These are phyloP conservation scores for Tolypocladium guangdongense DNA, from an alignment of 2,329 filamentous ascomycete species.

Conservation along the genomic window DNA sequence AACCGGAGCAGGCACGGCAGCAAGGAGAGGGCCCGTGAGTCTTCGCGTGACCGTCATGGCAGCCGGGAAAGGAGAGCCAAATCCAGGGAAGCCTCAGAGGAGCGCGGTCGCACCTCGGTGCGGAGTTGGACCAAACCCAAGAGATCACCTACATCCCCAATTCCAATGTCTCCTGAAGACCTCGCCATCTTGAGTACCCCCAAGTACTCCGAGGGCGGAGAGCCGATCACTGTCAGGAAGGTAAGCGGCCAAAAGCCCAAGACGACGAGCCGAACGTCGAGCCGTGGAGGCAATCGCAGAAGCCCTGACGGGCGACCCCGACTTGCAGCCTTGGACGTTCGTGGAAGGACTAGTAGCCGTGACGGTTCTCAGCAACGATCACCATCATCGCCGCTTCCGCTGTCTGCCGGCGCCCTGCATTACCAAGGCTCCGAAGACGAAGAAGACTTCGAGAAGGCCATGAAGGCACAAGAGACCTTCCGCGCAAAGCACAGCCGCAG, in stretches of 20 bases:
- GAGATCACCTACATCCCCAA: constrained; percentile 79
- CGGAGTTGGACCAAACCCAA: constrained; percentile 65
- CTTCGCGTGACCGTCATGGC: constrained; percentile 32
- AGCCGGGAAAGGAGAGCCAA: constrained; percentile 40
- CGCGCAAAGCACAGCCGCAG: constrained; percentile 44
- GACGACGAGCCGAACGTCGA: constrained; percentile 35
- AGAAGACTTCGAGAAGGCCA: constrained; percentile 42
- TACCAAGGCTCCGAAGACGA: constrained; percentile 51
- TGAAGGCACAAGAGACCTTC: constrained; percentile 44
- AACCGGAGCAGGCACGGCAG: constrained; percentile 45
- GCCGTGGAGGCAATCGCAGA: constrained; percentile 33
- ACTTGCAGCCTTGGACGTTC: constrained; percentile 33
- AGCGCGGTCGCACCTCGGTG: constrained; percentile 55
- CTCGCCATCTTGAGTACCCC: constrained; percentile 50
- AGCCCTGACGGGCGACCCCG: constrained; percentile 35
- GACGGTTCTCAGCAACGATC: constrained; percentile 53
- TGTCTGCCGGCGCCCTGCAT: constrained; percentile 40
- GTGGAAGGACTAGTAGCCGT: constrained; percentile 53
- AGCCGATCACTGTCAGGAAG: constrained; percentile 36
- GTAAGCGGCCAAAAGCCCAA: constrained; percentile 20
- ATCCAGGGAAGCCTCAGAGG: constrained; percentile 53
- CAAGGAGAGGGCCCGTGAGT: constrained; percentile 31
- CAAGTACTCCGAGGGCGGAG: constrained; percentile 20
- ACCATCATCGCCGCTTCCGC: constrained; percentile 70
- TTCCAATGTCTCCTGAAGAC: constrained; percentile 92